A percentile compares a stretch with the other conserved stretches of the same genome.
Evolutionary conservation across 2,329 filamentous ascomycete species (phyloP).

Genomic region (Amesomyces nigricolor): DNA sequence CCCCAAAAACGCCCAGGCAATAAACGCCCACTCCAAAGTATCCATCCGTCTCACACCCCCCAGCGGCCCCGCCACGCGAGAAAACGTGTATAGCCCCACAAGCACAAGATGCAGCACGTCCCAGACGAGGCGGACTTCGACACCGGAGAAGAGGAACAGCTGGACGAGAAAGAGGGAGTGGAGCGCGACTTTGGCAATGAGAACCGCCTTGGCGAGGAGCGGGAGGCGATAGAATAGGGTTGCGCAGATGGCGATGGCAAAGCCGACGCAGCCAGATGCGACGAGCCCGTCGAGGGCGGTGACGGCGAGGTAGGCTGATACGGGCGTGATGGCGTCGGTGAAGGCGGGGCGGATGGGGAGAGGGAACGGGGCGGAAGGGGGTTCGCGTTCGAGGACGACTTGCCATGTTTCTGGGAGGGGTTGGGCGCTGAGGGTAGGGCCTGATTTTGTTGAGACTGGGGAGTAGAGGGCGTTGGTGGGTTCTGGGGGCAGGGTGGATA

Average conservation of each 20-base stretch:
- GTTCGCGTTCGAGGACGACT: conserved; percentile 20
- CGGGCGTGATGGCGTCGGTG: conserved; percentile 18
- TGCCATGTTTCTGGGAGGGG: conserved; percentile 22
- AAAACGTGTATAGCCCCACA: conserved; percentile 15
- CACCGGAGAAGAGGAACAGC: conserved; percentile 19
- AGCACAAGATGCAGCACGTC: conserved; percentile 19
- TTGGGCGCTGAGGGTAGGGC: conserved; percentile 8
- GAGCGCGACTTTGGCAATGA: conserved; percentile 19
- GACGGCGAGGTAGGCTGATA: conserved; percentile 18
- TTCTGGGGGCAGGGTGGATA: background rate
- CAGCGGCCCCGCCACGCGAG: background rate
- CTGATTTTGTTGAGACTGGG: background rate
- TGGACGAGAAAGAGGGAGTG: conserved; percentile 21
- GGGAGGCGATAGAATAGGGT: conserved; percentile 16
- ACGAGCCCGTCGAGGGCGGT: conserved; percentile 24
- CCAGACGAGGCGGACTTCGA: conserved; percentile 20
- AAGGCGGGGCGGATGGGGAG: conserved; percentile 16
- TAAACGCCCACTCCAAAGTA: conserved; percentile 20
- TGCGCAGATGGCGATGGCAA: conserved; percentile 20
- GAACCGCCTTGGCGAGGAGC: conserved; percentile 10
- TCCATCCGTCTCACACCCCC: background rate
- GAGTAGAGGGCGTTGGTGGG: background rate
- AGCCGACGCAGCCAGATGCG: conserved; percentile 19
- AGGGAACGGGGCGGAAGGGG: conserved; percentile 8
- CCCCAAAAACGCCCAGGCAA: conserved; percentile 19